Conservation (phyloP, 2,329 filamentous ascomycete species). For the Cercospora beticola region DNA sequence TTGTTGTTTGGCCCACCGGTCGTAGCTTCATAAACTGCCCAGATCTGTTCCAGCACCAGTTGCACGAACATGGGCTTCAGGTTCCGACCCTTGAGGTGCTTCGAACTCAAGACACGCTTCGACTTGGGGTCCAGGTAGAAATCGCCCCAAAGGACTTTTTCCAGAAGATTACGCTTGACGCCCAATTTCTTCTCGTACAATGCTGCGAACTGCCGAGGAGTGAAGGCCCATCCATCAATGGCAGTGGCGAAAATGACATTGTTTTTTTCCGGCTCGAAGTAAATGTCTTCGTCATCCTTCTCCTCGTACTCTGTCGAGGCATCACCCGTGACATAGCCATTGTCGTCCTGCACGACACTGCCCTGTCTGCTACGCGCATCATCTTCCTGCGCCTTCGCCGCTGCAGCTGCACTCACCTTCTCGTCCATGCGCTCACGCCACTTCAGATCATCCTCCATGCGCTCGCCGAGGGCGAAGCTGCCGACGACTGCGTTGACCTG, state of each 20-base stretch:
- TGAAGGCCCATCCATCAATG: slow-evolving; percentile 98
- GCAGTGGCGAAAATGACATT: slow-evolving; percentile 99
- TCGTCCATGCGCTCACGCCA: slow-evolving; percentile 95
- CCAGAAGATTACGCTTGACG: slow-evolving; percentile 81
- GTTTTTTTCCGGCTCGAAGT: slow-evolving; percentile 96
- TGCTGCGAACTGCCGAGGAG: slow-evolving; percentile 86
- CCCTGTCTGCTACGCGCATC: slow-evolving; percentile 45
- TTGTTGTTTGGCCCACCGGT: slow-evolving; percentile 77
- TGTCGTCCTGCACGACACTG: slow-evolving; percentile 53
- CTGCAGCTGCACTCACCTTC: slow-evolving; percentile 67
- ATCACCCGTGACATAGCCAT: slow-evolving; percentile 49
- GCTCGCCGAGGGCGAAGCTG: slow-evolving; percentile 95
- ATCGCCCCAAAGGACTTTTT: slow-evolving; percentile 95
- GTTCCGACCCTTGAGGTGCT: slow-evolving; percentile 87
- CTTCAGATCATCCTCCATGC: slow-evolving; percentile 96
- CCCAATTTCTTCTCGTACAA: slow-evolving; percentile 96
- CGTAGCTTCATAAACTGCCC: slow-evolving; percentile 92
- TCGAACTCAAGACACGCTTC: slow-evolving; percentile 84
- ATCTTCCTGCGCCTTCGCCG: slow-evolving; percentile 30
- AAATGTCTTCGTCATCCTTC: slow-evolving; percentile 91
- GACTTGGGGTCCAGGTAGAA: slow-evolving; percentile 97
- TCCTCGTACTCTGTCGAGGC: slow-evolving; percentile 72
- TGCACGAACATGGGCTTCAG: slow-evolving; percentile 98
- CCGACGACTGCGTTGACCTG: slow-evolving; percentile 97
- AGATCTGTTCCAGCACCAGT: slow-evolving; percentile 89